These are phyloP conservation scores for Dinochytrium kinnereticum DNA, from an alignment of 371 early-diverging fungal genomes.

Conservation along the genomic window DNA sequence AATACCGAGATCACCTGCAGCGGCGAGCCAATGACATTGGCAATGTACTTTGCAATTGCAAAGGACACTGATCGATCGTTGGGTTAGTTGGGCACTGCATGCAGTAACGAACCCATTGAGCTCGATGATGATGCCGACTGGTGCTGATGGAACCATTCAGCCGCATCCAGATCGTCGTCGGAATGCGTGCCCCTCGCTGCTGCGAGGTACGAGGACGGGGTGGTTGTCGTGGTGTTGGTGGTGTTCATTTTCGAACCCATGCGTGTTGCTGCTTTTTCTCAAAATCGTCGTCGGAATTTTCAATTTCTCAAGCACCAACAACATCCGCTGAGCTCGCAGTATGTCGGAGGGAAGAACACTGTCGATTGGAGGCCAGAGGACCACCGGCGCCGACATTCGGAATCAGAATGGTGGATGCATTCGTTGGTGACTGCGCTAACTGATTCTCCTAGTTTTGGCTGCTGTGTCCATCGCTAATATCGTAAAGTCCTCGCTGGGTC, in stretches of 20 bases:
- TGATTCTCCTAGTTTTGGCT: constrained; percentile 63
- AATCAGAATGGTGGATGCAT: constrained; percentile 87
- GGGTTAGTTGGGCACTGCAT: too few relatives aligned
- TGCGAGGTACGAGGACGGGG: too few relatives aligned
- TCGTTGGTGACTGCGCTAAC: not conserved
- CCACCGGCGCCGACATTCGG: constrained; percentile 93
- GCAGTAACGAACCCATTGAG: not conserved
- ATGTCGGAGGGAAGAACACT: constrained; percentile 23
- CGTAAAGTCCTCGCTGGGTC: constrained; percentile 98
- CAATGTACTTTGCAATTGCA: constrained; percentile 68
- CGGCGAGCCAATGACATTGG: constrained; percentile 71
- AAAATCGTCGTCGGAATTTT: too few relatives aligned
- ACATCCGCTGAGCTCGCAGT: not conserved
- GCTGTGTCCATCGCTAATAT: constrained; percentile 95
- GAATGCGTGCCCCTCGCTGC: too few relatives aligned
- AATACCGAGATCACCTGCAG: constrained; percentile 77
- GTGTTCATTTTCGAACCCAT: too few relatives aligned
- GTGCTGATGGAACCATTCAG: too few relatives aligned
- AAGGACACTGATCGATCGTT: constrained; percentile 12
- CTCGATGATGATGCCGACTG: too few relatives aligned
- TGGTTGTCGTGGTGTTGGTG: too few relatives aligned
- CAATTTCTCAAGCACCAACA: too few relatives aligned
- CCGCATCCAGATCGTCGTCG: too few relatives aligned
- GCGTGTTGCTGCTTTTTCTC: too few relatives aligned
- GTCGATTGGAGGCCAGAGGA: constrained; percentile 79